Percentiles rank a stretch among this genome's conserved stretches.
These are phyloP conservation scores for Nakazawaea sp. DNA, from an alignment of 805 yeast genomes.

Conservation along the genomic window DNA sequence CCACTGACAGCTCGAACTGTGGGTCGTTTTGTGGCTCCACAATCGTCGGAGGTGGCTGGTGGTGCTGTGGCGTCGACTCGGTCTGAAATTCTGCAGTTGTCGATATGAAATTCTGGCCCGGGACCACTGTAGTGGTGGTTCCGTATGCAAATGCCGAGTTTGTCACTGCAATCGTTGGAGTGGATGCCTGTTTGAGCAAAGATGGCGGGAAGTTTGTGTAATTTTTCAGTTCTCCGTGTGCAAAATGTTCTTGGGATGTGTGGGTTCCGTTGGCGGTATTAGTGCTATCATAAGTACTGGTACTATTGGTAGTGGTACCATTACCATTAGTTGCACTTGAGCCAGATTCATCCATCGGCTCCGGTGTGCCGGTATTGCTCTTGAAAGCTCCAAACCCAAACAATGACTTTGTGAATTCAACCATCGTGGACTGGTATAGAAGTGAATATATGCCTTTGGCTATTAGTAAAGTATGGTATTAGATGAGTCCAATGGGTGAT, in stretches of 20 bases:
- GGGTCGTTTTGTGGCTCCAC: conserved; percentile 21
- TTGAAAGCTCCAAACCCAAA: conserved; percentile 27
- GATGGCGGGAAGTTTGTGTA: conserved; percentile 22
- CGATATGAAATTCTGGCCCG: conserved; percentile 14
- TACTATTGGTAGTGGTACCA: too few relatives aligned
- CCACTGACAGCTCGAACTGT: background rate
- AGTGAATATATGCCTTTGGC: too few relatives aligned
- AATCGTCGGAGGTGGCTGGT: conserved; percentile 17
- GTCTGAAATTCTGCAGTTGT: conserved; percentile 12
- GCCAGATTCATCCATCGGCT: too few relatives aligned
- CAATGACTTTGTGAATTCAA: conserved; percentile 31
- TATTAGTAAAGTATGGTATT: too few relatives aligned
- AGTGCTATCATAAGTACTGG: too few relatives aligned
- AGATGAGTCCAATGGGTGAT: too few relatives aligned
- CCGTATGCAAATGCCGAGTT: conserved; percentile 62
- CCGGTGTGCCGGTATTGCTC: conserved; percentile 6
- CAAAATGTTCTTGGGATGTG: too few relatives aligned
- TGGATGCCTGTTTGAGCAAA: conserved; percentile 39
- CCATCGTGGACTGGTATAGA: too few relatives aligned
- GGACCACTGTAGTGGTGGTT: conserved; percentile 41
- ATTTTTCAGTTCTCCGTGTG: too few relatives aligned
- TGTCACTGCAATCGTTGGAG: conserved; percentile 67
- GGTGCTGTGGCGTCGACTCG: conserved; percentile 11
- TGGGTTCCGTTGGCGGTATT: too few relatives aligned
- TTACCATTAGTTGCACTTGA: too few relatives aligned